Evolutionary conservation across 768 basidiomycete genomes (phyloP), one percentile per base, ranked within the genome.

Genomic region (Gloeophyllum trabeum): DNA sequence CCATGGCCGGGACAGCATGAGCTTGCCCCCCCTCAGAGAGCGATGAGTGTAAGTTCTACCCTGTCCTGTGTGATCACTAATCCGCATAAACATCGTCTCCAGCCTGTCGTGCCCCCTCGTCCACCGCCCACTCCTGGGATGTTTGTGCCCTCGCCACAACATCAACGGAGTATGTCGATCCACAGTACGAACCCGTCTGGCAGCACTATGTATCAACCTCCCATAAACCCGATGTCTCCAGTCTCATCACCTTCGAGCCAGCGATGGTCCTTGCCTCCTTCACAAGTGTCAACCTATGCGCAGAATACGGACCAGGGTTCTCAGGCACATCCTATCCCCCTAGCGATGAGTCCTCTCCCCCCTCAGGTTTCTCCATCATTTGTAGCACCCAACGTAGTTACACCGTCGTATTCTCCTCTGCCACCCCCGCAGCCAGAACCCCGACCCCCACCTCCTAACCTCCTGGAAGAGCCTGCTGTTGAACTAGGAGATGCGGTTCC

Each of bases 391-490:
- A n/a, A n/a, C n/a, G n/a, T n/a, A n/a, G n/a, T n/a, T n/a, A n/a
- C n/a, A n/a, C n/a, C n/a, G n/a, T n/a, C n/a, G n/a, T n/a, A n/a
- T n/a, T n/a, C 32, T 35, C 43, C 16, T 40, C 45, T 3, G 40
- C 37, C 35, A 41, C 44, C 35, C 39, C 36, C 38, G 12, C 13
- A 7, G 7, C 10, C 13, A 37, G 36, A 7, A 10, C 20, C 36
- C 36, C 41, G 19, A 40, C 45, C 26, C 18, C 20, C 39, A 13
- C 23, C 39, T 38, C 16, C 28, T 26, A 75, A 81, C 63, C 60
- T 84, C 20, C 69, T 88, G 46, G 84, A 85, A 58, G 73, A 75
- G 24, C 39, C 48, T 35, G 32, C 55, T 2, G 54, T 53, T 24
- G 51, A n/a, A n/a, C n/a, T n/a, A n/a, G n/a, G n/a, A n/a, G n/a